Evolutionary conservation across 106 monocot species (phyloP), one percentile per base, ranked within the genome.

Genomic region (Phalaenopsis equestris): DNA sequence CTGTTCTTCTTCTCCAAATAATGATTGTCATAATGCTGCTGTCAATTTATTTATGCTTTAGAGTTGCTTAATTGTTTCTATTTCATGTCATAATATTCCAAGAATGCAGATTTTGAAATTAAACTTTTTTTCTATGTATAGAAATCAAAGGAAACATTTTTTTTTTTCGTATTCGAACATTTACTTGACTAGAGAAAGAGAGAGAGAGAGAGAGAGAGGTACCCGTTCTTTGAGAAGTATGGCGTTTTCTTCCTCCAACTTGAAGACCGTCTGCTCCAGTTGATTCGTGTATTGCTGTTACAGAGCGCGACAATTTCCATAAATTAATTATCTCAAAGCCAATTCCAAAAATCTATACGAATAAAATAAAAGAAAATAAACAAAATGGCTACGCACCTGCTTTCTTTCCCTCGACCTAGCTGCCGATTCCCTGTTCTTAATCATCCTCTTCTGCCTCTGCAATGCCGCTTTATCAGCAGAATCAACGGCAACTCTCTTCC

Each of bases 361-460:
- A 17, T 23, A 3, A 21, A 43, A 38, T 48, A 52, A 49, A 42
- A 14, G 8, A 41, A 1, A 0, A 48, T 12, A 52, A 52, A 11
- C 1, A 1, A 43, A 74, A 42, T 6, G 18, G 14, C 18, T 19
- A 72, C 74, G 14, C 5, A 95, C 95, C 93, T 95, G 93, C 48
- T 93, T 95, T 72, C 93, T 86, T 86, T 95, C 95, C 85, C 95
- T 90, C 2, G 95, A 95, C 52, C 93, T 85, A 3, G 93, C 95
- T 2, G 95, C 95, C 3, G 95, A 95, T 77, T 95, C 95, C 75
- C 93, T 79, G 77, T 95, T 95, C 84, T 93, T 95, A 65, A 93
- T 93, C 95, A 95, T 95, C 79, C 95, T 89, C 89, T 87, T 95
- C 89, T 93, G 89, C 84, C 91, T 76, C 85, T 95, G 93, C 68